phyloP scores from a whole-genome alignment of 2,329 filamentous ascomycete genomes.

The Cercospora citrullina region DNA sequence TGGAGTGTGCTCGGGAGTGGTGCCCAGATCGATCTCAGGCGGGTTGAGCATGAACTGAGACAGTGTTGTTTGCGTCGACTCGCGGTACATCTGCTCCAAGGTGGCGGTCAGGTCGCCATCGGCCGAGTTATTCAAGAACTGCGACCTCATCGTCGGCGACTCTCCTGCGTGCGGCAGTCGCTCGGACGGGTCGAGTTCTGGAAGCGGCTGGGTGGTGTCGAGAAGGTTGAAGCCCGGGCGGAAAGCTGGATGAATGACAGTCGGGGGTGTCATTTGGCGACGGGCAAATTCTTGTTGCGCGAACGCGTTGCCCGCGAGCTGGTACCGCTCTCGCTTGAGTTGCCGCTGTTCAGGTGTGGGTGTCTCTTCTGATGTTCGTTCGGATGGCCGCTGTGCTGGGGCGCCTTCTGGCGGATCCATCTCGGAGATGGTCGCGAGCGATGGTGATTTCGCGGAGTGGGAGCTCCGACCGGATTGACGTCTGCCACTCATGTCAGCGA shows the following conservation, averaged over 20 bases:
- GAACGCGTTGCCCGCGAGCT: slow-evolving; percentile 38
- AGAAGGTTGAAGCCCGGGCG: slow-evolving; percentile 20
- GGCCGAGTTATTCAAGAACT: not conserved
- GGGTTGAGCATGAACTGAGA: slow-evolving; percentile 31
- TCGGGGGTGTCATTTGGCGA: slow-evolving; percentile 27
- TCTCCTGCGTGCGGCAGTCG: not conserved
- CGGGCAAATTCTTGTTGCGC: slow-evolving; percentile 33
- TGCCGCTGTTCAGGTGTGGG: slow-evolving; percentile 19
- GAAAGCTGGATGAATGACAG: slow-evolving; percentile 31
- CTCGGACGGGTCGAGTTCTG: slow-evolving; percentile 18
- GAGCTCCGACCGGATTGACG: slow-evolving; percentile 7
- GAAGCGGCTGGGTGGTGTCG: slow-evolving; percentile 21
- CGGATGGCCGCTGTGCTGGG: slow-evolving; percentile 11
- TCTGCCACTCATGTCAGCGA: slow-evolving; percentile 20
- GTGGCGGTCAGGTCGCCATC: not conserved
- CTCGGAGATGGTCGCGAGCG: slow-evolving; percentile 4
- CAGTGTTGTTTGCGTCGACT: slow-evolving; percentile 33
- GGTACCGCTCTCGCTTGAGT: slow-evolving; percentile 28
- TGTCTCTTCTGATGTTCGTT: not conserved
- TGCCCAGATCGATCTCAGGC: slow-evolving; percentile 31
- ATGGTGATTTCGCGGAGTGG: slow-evolving; percentile 1
- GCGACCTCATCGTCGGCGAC: not conserved
- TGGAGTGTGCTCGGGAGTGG: slow-evolving; percentile 28
- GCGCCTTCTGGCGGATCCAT: slow-evolving; percentile 30
- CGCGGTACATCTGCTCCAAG: slow-evolving; percentile 15